A percentile compares a stretch with the other conserved stretches of the same genome.
phyloP scores from a whole-genome alignment of 1,284 basidiomycete species.

The Laetiporus sulphureus region DNA sequence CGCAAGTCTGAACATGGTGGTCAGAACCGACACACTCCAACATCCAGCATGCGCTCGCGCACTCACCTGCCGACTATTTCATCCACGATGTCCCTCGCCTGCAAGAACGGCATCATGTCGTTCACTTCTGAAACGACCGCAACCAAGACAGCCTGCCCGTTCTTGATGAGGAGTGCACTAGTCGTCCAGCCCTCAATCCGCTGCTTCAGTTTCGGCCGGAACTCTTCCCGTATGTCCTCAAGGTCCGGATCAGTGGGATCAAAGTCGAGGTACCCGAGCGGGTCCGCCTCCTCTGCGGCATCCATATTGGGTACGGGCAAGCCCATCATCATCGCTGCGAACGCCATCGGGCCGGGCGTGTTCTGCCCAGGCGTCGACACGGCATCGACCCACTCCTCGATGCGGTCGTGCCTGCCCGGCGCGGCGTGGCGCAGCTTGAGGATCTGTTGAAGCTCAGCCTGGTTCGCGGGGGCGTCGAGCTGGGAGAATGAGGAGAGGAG shows the following conservation, averaged over 20 bases:
- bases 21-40: slow-evolving; percentile 8
- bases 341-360: slow-evolving; percentile 43
- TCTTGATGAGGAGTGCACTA: slow-evolving; percentile 29
- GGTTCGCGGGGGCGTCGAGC: slow-evolving; percentile 35
- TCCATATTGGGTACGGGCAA: slow-evolving; percentile 38
- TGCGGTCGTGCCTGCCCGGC: slow-evolving; percentile 34
- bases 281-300: slow-evolving; percentile 34
- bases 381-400: slow-evolving; percentile 47
- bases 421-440: slow-evolving; percentile 33
- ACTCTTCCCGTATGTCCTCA: slow-evolving; percentile 53
- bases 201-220: slow-evolving; percentile 45
- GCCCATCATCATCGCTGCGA: slow-evolving; percentile 66
- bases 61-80: slow-evolving; percentile 48
- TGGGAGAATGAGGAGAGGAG: slow-evolving; percentile 39
- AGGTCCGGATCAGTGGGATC: slow-evolving; percentile 47
- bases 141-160: slow-evolving; percentile 27
- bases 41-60: too few species aligned
- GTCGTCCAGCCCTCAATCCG: slow-evolving; percentile 51
- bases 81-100: slow-evolving; percentile 40
- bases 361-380: slow-evolving; percentile 34
- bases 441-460: slow-evolving; percentile 37
- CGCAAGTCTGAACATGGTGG: not conserved
- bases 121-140: slow-evolving; percentile 37
- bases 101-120: slow-evolving; percentile 50
- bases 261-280: slow-evolving; percentile 44